These are phyloP conservation scores for Salicornia ramosissima DNA, from an alignment of 148 eudicot species.

Conservation along the genomic window DNA sequence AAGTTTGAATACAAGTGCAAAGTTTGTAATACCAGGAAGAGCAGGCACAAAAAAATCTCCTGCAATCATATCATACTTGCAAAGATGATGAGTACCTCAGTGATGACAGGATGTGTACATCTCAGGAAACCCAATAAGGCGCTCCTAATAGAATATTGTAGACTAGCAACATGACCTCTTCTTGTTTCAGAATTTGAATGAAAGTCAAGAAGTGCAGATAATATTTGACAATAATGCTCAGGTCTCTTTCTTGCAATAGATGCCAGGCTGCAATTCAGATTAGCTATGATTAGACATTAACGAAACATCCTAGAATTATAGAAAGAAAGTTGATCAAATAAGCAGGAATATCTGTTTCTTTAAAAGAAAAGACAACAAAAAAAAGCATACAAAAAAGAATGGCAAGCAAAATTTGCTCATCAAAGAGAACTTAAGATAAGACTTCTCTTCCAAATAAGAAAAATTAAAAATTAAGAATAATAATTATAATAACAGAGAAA, in stretches of 20 bases:
- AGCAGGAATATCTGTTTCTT: neutral
- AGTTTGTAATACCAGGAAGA: neutral
- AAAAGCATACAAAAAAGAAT: neutral
- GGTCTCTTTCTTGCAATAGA: constrained; percentile 81
- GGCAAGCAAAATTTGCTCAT: neutral
- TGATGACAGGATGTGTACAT: constrained; percentile 58
- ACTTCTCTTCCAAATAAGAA: no score
- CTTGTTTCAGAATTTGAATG: constrained; percentile 50
- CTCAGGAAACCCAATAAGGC: constrained; percentile 86
- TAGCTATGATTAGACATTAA: constrained; percentile 19
- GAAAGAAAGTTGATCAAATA: neutral
- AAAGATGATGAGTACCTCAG: constrained; percentile 49
- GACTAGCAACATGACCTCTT: constrained; percentile 66
- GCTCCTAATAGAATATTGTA: constrained; percentile 82
- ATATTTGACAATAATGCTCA: constrained; percentile 41
- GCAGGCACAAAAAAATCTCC: neutral
- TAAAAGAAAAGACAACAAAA: neutral
- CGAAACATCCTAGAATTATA: constrained; percentile 6
- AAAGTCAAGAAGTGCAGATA: constrained; percentile 72
- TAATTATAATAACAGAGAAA: no score
- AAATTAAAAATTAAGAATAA: no score
- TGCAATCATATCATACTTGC: neutral
- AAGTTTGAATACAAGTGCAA: neutral
- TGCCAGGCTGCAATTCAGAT: constrained; percentile 60
- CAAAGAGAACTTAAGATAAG: neutral